A percentile compares a stretch with the other conserved stretches of the same genome.
Conservation (phyloP, 2,329 filamentous ascomycete genomes). For the Monilinia fructicola region DNA sequence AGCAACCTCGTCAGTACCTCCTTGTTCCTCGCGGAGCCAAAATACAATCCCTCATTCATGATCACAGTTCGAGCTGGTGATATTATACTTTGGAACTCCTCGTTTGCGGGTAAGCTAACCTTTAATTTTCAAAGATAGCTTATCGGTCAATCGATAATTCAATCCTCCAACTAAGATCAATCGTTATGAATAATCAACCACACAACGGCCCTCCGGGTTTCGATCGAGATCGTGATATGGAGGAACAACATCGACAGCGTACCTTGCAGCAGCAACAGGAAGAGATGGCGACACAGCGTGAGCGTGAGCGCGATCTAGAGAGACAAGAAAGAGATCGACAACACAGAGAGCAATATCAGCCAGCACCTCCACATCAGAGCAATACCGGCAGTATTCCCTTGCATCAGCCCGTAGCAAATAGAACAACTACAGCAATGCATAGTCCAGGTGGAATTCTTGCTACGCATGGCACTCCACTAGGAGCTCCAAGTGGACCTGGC, state of each 20-base stretch:
- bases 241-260: conserved; percentile 55
- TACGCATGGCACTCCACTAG: conserved; percentile 59
- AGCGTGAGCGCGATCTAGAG: conserved; percentile 48
- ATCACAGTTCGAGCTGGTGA: neutral
- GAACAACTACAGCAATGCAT: conserved; percentile 79
- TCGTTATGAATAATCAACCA: conserved; percentile 39
- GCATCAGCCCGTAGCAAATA: conserved; percentile 88
- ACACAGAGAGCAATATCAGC: conserved; percentile 62
- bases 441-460: conserved; percentile 86
- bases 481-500: conserved; percentile 40
- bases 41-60: neutral
- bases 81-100: neutral
- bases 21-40: neutral
- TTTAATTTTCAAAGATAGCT: neutral
- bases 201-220: conserved; percentile 36
- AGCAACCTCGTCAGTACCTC: conserved; percentile 22
- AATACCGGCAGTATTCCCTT: conserved; percentile 85
- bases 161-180: conserved; percentile 7
- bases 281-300: conserved; percentile 55
- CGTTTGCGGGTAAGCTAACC: neutral
- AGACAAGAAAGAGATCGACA: conserved; percentile 56
- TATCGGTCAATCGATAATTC: neutral
- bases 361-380: conserved; percentile 74
- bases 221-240: conserved; percentile 47
- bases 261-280: conserved; percentile 50